Conservation (phyloP, 495 filamentous ascomycete species). For the Collariella sp. region DNA sequence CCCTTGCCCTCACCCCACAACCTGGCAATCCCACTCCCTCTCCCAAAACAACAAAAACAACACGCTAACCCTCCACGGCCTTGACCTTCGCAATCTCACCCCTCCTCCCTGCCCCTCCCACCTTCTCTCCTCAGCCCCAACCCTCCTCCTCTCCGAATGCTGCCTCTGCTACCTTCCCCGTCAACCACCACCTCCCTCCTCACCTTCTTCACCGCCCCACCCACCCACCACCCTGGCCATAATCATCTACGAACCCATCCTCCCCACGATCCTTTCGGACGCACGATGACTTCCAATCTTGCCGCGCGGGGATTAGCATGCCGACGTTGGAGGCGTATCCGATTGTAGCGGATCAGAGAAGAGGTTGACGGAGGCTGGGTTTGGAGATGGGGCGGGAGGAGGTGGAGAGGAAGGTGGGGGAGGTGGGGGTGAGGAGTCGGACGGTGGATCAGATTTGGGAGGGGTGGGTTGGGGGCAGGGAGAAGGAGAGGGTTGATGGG, state of each 20-base stretch:
- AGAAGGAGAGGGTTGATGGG: constrained; percentile 68
- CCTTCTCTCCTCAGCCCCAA: constrained; percentile 54
- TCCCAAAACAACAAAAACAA: constrained; percentile 46
- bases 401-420: too few relatives aligned
- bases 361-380: constrained; percentile 55
- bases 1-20: not conserved
- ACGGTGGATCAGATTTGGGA: constrained; percentile 72
- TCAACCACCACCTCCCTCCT: constrained; percentile 54
- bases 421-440: constrained; percentile 41
- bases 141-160: constrained; percentile 84
- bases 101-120: constrained; percentile 50
- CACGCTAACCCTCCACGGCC: constrained; percentile 65
- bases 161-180: constrained; percentile 81
- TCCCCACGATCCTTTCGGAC: constrained; percentile 74
- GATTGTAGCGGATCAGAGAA: constrained; percentile 54
- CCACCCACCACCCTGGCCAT: constrained; percentile 44
- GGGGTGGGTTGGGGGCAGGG: constrained; percentile 57
- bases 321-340: constrained; percentile 70
- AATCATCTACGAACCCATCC: constrained; percentile 83
- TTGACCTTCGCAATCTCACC: constrained; percentile 66
- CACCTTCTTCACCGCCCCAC: constrained; percentile 53
- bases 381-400: too few relatives aligned
- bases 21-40: not conserved
- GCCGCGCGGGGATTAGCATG: constrained; percentile 75
- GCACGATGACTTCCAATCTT: constrained; percentile 85